Evolutionary conservation across 2,329 filamentous ascomycete genomes (phyloP), one percentile per base, ranked within the genome.

Genomic region (Thielaviopsis euricoi): DNA sequence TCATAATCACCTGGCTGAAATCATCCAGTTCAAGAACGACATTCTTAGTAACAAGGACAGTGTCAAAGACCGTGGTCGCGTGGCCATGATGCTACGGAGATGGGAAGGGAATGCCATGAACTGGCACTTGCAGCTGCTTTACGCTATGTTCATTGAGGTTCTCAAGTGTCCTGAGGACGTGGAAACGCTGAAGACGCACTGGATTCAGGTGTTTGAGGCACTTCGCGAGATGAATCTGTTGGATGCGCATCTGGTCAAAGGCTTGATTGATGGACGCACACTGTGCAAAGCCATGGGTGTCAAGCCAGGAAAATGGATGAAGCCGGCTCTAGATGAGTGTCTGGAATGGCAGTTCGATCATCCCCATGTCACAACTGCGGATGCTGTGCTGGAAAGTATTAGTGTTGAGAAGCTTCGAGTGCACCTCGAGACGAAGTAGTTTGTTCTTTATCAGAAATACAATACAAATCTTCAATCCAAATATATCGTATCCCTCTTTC

Each of bases 281-380:
- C 77, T 97, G 21, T 79, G 82, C 19, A 77, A 82, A 61, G 81
- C 79, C 3, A 74, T 97, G 3, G 80, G 77, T 0, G 71, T 78
- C n/a, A 82, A 81, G 62, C 84, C 87, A 0, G 89, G 88, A 0
- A 82, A 76, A n/a, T 97, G 91, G 91, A 86, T 94, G 77, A 81
- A 81, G 57, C 76, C 77, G 52, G 89, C 89, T 3, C 72, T 95
- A 52, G 85, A 94, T 33, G 74, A 89, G 3, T 86, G 88, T 61
- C 80, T 94, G 69, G 82, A 83, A 61, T 97, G 90, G 89, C 93
- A 97, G 70, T 77, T 97, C 56, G 79, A 87, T 43, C 82, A 97
- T 66, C 88, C 89, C 0, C 75, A 75, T 3, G 74, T 73, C 59
- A 79, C 76, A 3, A 84, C 90, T 61, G 69, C 74, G 6, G 65